Percentiles rank a stretch among this genome's conserved stretches.
phyloP scores from a whole-genome alignment of 768 basidiomycete genomes.

The Mycena alexandri region DNA sequence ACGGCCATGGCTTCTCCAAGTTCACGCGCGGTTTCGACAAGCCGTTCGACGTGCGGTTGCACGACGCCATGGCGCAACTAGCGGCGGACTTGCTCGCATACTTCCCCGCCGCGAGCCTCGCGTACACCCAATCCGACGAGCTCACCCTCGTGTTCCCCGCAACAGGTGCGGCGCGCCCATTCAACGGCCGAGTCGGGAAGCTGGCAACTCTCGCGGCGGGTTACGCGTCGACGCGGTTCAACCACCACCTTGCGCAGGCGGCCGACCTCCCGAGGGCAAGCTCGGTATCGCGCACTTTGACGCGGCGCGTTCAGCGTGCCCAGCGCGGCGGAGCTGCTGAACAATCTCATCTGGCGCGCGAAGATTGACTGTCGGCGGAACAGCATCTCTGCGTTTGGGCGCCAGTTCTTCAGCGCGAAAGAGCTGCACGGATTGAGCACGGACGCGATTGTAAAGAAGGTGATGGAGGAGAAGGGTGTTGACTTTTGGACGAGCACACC shows the following conservation, averaged over 20 bases:
- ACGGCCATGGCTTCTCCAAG: constrained; percentile 35
- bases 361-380: constrained; percentile 35
- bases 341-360: constrained; percentile 36
- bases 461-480: constrained; percentile 29
- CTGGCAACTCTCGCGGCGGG: constrained; percentile 32
- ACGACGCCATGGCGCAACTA: constrained; percentile 31
- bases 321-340: constrained; percentile 19
- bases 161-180: constrained; percentile 7
- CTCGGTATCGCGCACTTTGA: constrained; percentile 33
- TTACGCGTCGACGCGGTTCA: constrained; percentile 32
- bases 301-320: constrained; percentile 31
- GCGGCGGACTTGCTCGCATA: constrained; percentile 28
- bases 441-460: constrained; percentile 27
- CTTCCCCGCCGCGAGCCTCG: constrained; percentile 35
- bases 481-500: constrained; percentile 36
- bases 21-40: constrained; percentile 36
- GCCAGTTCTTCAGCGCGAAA: constrained; percentile 28
- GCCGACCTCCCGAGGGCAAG: constrained; percentile 16
- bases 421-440: constrained; percentile 28
- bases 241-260: constrained; percentile 25
- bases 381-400: constrained; percentile 31
- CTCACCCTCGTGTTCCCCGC: constrained; percentile 34
- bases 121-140: constrained; percentile 38
- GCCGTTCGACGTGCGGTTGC: constrained; percentile 34
- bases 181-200: constrained; percentile 34